Evolutionary conservation across 495 filamentous ascomycete species (phyloP).

Genomic region (Aspergillus funiculosus): DNA sequence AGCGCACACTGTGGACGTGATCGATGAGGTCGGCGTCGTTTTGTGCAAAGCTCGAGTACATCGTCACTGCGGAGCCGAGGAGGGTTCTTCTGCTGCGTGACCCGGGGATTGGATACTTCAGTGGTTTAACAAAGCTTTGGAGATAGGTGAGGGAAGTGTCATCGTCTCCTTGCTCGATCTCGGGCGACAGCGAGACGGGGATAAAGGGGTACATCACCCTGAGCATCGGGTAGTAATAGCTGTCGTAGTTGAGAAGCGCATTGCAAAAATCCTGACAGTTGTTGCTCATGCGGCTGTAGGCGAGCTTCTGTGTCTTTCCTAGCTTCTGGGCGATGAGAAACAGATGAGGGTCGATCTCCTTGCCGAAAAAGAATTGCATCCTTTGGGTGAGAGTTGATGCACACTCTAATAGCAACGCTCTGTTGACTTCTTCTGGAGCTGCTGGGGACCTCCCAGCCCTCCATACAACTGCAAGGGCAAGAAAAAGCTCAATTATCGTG

Average conservation of each 20-base stretch:
- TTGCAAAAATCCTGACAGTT: constrained; percentile 12
- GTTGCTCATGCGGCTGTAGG: constrained; percentile 8
- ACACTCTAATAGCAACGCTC: not conserved
- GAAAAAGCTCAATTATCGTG: not conserved
- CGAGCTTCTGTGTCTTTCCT: constrained; percentile 8
- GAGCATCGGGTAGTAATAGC: constrained; percentile 1
- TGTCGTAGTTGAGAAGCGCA: constrained; percentile 3
- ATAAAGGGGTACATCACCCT: constrained; percentile 6
- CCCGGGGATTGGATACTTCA: constrained; percentile 5
- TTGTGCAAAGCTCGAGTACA: constrained; percentile 9
- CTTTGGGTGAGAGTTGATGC: not conserved
- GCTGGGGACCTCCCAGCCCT: not conserved
- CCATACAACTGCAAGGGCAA: not conserved
- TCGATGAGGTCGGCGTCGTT: constrained; percentile 11
- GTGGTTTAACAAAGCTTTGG: constrained; percentile 5
- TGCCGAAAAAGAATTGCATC: not conserved
- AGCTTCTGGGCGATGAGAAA: constrained; percentile 1
- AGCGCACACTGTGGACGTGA: constrained; percentile 6
- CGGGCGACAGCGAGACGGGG: constrained; percentile 1
- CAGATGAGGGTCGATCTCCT: not conserved
- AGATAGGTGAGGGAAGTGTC: constrained; percentile 4
- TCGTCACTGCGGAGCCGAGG: constrained; percentile 8
- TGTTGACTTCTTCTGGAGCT: not conserved
- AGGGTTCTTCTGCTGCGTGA: constrained; percentile 1
- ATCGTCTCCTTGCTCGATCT: not conserved